Evolutionary conservation across 2,329 filamentous ascomycete species (phyloP).

Genomic region (Penicillium psychrosexuale): DNA sequence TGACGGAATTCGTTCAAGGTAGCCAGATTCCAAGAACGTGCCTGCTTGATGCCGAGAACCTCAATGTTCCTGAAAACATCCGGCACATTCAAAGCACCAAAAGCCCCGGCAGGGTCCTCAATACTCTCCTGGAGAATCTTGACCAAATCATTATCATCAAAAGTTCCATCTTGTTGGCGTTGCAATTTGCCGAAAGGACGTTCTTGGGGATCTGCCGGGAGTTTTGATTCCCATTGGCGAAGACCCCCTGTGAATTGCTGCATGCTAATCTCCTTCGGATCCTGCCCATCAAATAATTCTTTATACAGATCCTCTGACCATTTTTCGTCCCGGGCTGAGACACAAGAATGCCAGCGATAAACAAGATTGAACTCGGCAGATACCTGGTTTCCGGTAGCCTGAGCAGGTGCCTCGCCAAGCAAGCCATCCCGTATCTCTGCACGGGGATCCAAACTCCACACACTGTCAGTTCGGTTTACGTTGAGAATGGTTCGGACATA

Average conservation of each 20-base stretch:
- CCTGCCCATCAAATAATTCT: conserved; percentile 45
- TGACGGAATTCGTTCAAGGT: conserved; percentile 58
- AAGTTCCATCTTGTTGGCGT: conserved; percentile 51
- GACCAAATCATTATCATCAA: conserved; percentile 58
- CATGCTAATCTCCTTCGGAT: conserved; percentile 36
- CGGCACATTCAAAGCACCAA: conserved; percentile 60
- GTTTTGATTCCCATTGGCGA: conserved; percentile 40
- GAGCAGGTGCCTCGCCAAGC: conserved; percentile 46
- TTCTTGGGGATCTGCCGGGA: conserved; percentile 45
- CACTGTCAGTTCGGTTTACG: conserved; percentile 56
- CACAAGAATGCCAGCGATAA: conserved; percentile 63
- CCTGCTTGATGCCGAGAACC: conserved; percentile 60
- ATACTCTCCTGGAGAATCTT: conserved; percentile 57
- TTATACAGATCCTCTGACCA: conserved; percentile 59
- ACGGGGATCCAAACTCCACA: conserved; percentile 63
- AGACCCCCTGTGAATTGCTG: conserved; percentile 42
- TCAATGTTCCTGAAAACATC: conserved; percentile 60
- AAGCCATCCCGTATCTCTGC: conserved; percentile 54
- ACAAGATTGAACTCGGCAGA: conserved; percentile 67
- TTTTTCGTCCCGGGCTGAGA: conserved; percentile 59
- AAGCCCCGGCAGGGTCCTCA: conserved; percentile 59
- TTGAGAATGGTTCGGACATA: conserved; percentile 62
- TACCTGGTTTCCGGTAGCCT: conserved; percentile 64
- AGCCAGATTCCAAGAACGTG: conserved; percentile 59
- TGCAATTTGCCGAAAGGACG: conserved; percentile 52